Conservation (phyloP, 163 green algal genomes). For the Scenedesmus sp. region DNA sequence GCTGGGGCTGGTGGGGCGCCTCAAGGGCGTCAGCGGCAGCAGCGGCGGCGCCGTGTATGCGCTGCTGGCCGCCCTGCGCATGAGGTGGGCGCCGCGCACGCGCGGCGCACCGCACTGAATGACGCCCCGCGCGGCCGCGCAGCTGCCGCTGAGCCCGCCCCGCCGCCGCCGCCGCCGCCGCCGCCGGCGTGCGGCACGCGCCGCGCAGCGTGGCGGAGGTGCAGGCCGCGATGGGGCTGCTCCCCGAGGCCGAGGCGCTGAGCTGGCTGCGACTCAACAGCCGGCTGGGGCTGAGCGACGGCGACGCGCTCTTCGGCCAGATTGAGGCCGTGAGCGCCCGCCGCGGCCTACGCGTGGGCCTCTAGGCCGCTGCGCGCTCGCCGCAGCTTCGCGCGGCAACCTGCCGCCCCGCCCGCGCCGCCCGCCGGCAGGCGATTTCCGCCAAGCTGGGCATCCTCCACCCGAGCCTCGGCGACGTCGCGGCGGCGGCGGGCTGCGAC, state of each 20-base stretch:
- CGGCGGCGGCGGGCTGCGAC: constrained; percentile 2
- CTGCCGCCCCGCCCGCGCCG: neutral
- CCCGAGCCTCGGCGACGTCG: constrained; percentile 30
- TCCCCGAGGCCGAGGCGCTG: constrained; percentile 24
- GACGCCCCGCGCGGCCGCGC: no score
- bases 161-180: neutral
- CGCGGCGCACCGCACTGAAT: no score
- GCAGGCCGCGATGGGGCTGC: constrained; percentile 20
- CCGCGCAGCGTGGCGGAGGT: constrained; percentile 22
- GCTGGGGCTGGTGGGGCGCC: constrained; percentile 30
- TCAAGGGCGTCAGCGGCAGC: constrained; percentile 21
- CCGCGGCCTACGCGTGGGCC: no score
- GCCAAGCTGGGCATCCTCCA: constrained; percentile 2
- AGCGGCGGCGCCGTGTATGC: constrained; percentile 38
- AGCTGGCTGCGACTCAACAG: constrained; percentile 40
- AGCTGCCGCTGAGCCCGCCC: neutral
- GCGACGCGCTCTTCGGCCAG: constrained; percentile 17
- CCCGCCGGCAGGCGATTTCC: constrained; percentile 13
- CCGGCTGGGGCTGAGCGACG: constrained; percentile 31
- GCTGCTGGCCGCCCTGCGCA: constrained; percentile 32
- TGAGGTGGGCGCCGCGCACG: constrained; percentile 23
- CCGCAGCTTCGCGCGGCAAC: neutral
- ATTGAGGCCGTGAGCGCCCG: constrained; percentile 26
- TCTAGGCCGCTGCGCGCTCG: neutral
- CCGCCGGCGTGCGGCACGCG: neutral